Evolutionary conservation across 352 stramenopile genomes (phyloP).

Genomic region (Pythium coloratum): DNA sequence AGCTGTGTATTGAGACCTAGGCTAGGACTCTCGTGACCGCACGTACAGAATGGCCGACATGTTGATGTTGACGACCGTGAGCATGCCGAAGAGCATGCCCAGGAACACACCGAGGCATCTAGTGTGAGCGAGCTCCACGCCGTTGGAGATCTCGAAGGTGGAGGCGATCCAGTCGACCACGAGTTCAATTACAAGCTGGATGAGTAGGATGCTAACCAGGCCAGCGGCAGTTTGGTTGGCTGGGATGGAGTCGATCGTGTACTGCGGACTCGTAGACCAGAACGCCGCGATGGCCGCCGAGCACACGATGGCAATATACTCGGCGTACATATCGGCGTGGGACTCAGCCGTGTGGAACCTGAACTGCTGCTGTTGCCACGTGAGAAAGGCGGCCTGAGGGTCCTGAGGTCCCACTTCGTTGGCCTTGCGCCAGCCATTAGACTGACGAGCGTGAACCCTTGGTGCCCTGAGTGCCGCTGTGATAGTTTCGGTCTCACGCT

Average conservation of each 20-base stretch:
- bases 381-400: neutral
- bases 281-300: conserved; percentile 38
- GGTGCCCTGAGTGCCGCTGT: neutral
- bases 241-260: conserved; percentile 7
- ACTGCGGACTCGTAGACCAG: conserved; percentile 32
- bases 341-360: conserved; percentile 16
- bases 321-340: conserved; percentile 39
- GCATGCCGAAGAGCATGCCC: conserved; percentile 7
- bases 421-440: neutral
- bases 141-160: neutral
- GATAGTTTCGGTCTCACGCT: neutral
- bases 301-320: conserved; percentile 51
- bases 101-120: conserved; percentile 8
- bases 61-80: conserved; percentile 19
- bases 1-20: neutral
- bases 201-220: neutral
- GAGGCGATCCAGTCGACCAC: conserved; percentile 9
- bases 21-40: neutral
- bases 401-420: neutral
- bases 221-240: neutral
- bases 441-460: neutral
- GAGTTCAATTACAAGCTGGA: conserved; percentile 2
- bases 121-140: neutral
- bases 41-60: conserved; percentile 16
- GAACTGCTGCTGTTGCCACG: conserved; percentile 7